Conservation (phyloP, 1,139 yeast species). For the Kodamaea fungicola region DNA sequence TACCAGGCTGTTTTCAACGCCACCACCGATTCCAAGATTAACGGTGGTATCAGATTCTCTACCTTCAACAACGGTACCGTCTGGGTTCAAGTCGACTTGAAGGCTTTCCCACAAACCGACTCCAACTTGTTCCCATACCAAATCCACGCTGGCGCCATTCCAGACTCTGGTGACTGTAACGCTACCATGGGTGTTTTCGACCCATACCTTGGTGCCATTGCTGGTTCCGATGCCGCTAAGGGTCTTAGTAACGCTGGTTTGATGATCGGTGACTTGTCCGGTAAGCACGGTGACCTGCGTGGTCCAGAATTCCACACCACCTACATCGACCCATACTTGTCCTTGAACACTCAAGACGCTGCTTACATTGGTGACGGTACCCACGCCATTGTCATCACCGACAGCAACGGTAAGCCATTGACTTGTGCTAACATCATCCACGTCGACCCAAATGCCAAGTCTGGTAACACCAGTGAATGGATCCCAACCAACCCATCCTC, state of each 20-base stretch:
- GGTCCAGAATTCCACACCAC: constrained; percentile 22
- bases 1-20: constrained; percentile 22
- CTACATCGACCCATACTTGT: constrained; percentile 35
- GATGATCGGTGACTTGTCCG: constrained; percentile 43
- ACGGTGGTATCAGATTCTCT: constrained; percentile 30
- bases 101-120: constrained; percentile 26
- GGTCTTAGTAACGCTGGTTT: constrained; percentile 13
- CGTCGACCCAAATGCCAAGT: constrained; percentile 7
- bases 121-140: constrained; percentile 46
- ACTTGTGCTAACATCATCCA: constrained; percentile 41
- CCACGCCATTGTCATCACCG: constrained; percentile 36
- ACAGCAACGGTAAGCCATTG: constrained; percentile 28
- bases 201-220: constrained; percentile 34
- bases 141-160: constrained; percentile 37
- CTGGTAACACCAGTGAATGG: constrained; percentile 7
- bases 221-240: constrained; percentile 19
- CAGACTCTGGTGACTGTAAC: constrained; percentile 37
- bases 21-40: constrained; percentile 13
- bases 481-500: constrained; percentile 6
- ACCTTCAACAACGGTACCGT: constrained; percentile 33
- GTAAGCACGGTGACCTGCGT: constrained; percentile 35
- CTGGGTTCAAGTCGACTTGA: constrained; percentile 27
- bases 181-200: constrained; percentile 38
- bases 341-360: constrained; percentile 31
- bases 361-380: constrained; percentile 34